Conservation (phyloP, 83 land plant genomes). For the Thuja plicata region DNA sequence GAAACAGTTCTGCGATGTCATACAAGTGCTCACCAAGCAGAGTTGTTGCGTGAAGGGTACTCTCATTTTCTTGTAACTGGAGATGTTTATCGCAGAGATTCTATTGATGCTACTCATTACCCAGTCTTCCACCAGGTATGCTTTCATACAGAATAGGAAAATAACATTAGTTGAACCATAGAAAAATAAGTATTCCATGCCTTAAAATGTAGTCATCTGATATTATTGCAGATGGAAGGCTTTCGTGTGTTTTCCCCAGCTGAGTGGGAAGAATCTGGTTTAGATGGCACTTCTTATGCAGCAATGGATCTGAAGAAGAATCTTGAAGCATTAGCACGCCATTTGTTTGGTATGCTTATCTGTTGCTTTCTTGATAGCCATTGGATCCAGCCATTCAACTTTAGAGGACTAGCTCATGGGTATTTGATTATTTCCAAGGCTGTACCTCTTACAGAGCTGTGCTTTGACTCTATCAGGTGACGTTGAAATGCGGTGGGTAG, state of each 20-base stretch:
- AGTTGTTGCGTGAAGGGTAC: slow-evolving; percentile 72
- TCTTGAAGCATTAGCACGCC: slow-evolving; percentile 84
- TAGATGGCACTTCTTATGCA: slow-evolving; percentile 81
- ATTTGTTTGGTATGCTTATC: slow-evolving; percentile 57
- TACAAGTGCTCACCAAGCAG: slow-evolving; percentile 98
- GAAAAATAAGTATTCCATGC: not conserved
- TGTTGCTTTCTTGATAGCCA: slow-evolving; percentile 2
- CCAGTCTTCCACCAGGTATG: slow-evolving; percentile 95
- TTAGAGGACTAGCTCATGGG: not conserved
- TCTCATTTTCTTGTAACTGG: slow-evolving; percentile 93
- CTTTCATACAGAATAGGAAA: not conserved
- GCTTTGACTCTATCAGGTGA: slow-evolving; percentile 47
- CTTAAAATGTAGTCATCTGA: not conserved
- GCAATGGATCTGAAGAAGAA: slow-evolving; percentile 77
- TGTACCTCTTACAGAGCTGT: not conserved
- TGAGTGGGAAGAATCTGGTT: slow-evolving; percentile 81
- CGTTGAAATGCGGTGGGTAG: slow-evolving; percentile 96
- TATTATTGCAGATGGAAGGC: slow-evolving; percentile 82
- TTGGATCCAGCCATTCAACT: not conserved
- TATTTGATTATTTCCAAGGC: slow-evolving; percentile 4
- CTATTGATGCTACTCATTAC: slow-evolving; percentile 96
- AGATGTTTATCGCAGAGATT: slow-evolving; percentile 96
- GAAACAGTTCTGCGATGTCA: slow-evolving; percentile 85
- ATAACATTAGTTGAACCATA: not conserved
- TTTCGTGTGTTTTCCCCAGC: slow-evolving; percentile 74